Evolutionary conservation across 495 filamentous ascomycete genomes (phyloP).

Genomic region (Aspergillus carlsbadensis): DNA sequence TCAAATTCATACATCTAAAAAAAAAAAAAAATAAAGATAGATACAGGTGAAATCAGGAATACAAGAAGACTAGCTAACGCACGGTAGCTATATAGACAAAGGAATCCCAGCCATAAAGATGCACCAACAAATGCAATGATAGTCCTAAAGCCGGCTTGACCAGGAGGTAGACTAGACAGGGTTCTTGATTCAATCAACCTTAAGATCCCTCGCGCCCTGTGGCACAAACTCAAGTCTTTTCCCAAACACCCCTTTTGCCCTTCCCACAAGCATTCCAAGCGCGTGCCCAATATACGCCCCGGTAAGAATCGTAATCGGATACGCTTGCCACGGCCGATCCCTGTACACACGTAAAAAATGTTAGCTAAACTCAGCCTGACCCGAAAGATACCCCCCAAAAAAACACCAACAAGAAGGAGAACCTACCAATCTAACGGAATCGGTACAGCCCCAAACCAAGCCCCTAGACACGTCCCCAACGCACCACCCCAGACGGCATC

Average conservation of each 20-base stretch:
- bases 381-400: slow-evolving; percentile 7
- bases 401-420: slow-evolving; percentile 4
- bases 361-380: not conserved
- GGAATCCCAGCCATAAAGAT: not conserved
- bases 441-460: slow-evolving; percentile 73
- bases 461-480: slow-evolving; percentile 50
- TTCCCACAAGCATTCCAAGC: slow-evolving; percentile 59
- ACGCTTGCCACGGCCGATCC: slow-evolving; percentile 96
- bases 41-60: not conserved
- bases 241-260: slow-evolving; percentile 56
- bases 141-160: too few relatives aligned
- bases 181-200: slow-evolving; percentile 21
- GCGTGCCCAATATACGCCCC: slow-evolving; percentile 70
- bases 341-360: slow-evolving; percentile 27
- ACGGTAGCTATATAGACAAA: not conserved
- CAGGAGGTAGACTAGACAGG: too few relatives aligned
- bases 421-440: slow-evolving; percentile 92
- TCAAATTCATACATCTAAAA: not conserved
- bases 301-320: slow-evolving; percentile 84
- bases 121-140: not conserved
- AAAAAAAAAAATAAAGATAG: not conserved
- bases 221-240: slow-evolving; percentile 60
- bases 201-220: slow-evolving; percentile 24
- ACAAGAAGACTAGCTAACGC: too few relatives aligned
- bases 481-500: slow-evolving; percentile 43